A percentile compares a stretch with the other conserved stretches of the same genome.
phyloP scores from a whole-genome alignment of 257 asterid genomes.

The Lycium barbarum region DNA sequence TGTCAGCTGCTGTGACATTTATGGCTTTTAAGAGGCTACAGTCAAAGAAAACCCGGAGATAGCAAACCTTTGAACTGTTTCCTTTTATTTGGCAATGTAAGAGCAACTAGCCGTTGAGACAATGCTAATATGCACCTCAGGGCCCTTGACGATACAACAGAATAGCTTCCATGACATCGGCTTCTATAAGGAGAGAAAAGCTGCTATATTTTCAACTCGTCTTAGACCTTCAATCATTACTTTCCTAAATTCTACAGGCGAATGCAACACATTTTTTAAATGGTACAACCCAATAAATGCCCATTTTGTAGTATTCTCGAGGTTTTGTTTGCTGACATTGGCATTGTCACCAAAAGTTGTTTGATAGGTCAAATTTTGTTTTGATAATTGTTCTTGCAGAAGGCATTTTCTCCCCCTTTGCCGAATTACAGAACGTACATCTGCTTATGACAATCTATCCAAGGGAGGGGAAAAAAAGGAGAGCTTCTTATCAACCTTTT shows the following conservation, averaged over 20 bases:
- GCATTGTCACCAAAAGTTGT: not conserved
- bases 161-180: not conserved
- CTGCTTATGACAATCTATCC: not conserved
- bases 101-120: not conserved
- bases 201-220: conserved; percentile 8
- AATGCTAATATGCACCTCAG: not conserved
- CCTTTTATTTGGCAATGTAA: not conserved
- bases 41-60: conserved; percentile 59
- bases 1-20: conserved; percentile 92
- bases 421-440: not conserved
- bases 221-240: not conserved
- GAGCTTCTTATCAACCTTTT: not conserved
- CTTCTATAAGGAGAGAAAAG: not conserved
- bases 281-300: not conserved
- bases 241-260: not conserved
- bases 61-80: conserved; percentile 18
- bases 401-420: not conserved
- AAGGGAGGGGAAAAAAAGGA: not conserved
- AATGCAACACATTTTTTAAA: not conserved
- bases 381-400: not conserved
- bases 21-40: conserved; percentile 89
- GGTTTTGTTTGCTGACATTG: not conserved
- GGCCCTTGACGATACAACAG: not conserved
- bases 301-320: not conserved
- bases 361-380: not conserved